phyloP scores from a whole-genome alignment of 2,329 filamentous ascomycete species.

The Curvularia verruculosa region DNA sequence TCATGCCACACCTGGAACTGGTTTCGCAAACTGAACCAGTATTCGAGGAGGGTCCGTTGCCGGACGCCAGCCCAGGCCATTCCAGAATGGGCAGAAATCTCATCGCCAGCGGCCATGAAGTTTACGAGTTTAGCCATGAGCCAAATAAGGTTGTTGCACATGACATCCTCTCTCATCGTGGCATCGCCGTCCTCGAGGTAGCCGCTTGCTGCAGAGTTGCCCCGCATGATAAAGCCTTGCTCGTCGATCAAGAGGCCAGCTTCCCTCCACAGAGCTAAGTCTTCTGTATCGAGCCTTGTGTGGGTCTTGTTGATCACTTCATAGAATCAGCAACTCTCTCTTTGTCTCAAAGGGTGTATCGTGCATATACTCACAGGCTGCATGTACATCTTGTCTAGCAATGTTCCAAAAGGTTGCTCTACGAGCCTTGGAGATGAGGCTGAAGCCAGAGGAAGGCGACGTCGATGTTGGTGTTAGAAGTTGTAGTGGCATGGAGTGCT shows the following conservation, averaged over 20 bases:
- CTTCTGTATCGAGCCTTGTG: constrained; percentile 66
- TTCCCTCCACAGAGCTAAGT: constrained; percentile 68
- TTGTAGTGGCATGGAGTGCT: constrained; percentile 55
- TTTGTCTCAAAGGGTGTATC: background rate
- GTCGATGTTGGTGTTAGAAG: constrained; percentile 48
- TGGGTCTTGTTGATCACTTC: constrained; percentile 64
- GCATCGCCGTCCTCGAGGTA: constrained; percentile 54
- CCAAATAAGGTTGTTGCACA: constrained; percentile 69
- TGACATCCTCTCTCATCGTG: constrained; percentile 66
- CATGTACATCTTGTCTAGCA: constrained; percentile 68
- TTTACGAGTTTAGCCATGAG: constrained; percentile 70
- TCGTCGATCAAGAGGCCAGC: constrained; percentile 65
- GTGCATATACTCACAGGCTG: constrained; percentile 58
- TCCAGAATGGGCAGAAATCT: constrained; percentile 50
- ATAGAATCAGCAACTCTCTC: constrained; percentile 12
- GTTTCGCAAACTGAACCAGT: constrained; percentile 61
- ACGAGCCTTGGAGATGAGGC: constrained; percentile 59
- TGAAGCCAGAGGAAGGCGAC: constrained; percentile 32
- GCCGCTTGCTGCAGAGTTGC: constrained; percentile 48
- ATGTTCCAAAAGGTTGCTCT: constrained; percentile 71
- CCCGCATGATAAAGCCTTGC: constrained; percentile 58
- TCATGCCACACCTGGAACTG: constrained; percentile 66
- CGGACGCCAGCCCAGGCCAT: constrained; percentile 54
- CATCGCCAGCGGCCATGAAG: constrained; percentile 64
- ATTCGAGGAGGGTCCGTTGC: constrained; percentile 57